A percentile compares a stretch with the other conserved stretches of the same genome.
phyloP scores from a whole-genome alignment of 2,329 filamentous ascomycete species.

The Aspergillus arachidicola region DNA sequence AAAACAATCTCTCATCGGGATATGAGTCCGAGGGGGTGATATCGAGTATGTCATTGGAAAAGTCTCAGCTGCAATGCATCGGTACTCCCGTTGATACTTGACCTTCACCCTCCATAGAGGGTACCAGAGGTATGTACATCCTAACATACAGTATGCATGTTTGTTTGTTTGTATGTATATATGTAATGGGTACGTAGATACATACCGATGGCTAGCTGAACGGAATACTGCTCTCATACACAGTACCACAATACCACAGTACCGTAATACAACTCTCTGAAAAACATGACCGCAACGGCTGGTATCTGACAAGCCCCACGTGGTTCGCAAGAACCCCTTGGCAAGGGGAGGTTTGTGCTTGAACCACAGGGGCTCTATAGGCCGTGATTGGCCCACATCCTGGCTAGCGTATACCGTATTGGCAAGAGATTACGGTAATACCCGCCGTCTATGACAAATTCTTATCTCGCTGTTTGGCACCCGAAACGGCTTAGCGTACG shows the following conservation, averaged over 20 bases:
- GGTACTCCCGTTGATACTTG: background rate
- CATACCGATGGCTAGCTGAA: too few species aligned
- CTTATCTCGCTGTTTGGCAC: slow-evolving; percentile 5
- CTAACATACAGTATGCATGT: too few species aligned
- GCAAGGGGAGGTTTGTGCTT: slow-evolving; percentile 19
- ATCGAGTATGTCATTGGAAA: background rate
- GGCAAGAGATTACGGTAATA: background rate
- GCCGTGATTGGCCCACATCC: background rate
- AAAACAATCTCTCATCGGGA: background rate
- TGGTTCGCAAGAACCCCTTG: slow-evolving; percentile 19
- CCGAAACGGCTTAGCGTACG: background rate
- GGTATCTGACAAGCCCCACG: slow-evolving; percentile 21
- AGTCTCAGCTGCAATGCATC: background rate
- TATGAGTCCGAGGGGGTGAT: background rate
- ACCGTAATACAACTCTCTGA: background rate
- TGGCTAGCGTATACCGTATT: background rate
- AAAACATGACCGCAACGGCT: slow-evolving; percentile 13
- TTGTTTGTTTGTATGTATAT: too few species aligned
- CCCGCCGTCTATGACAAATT: slow-evolving; percentile 8
- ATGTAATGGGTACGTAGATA: too few species aligned
- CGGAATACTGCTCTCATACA: background rate
- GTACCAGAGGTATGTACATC: too few species aligned
- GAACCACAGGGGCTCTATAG: background rate
- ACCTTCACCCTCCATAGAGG: too few species aligned
- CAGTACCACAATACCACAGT: background rate